Conservation (phyloP, 148 eudicot species). For the Heliamphora exappendiculata region DNA sequence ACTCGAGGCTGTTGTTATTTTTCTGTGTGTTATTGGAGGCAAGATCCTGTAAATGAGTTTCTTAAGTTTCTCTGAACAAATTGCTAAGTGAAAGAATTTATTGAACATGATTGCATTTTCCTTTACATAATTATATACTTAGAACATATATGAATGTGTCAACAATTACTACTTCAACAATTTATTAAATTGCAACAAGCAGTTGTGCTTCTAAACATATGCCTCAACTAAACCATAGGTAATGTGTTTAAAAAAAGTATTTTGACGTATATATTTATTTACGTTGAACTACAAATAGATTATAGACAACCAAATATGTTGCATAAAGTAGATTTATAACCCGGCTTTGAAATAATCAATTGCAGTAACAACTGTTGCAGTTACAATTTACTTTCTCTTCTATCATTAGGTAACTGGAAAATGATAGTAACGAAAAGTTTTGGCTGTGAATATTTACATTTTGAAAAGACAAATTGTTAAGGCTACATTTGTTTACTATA, state of each 20-base stretch:
- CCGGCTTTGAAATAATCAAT: background rate
- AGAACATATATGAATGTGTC: background rate
- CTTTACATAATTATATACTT: background rate
- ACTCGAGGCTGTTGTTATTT: constrained; percentile 26
- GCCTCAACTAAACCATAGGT: background rate
- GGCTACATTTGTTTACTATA: background rate
- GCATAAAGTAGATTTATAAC: background rate
- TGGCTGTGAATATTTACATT: background rate
- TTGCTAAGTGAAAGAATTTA: background rate
- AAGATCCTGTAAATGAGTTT: constrained; percentile 18
- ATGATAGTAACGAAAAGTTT: background rate
- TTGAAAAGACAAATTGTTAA: background rate
- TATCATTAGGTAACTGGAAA: too few relatives aligned
- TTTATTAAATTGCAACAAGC: background rate
- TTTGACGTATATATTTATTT: background rate
- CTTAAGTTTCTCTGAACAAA: background rate
- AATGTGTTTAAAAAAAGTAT: background rate
- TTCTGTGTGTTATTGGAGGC: constrained; percentile 13
- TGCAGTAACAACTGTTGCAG: background rate
- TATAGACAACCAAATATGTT: background rate
- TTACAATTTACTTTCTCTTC: background rate
- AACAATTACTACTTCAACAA: background rate
- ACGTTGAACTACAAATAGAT: background rate
- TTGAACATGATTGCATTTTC: background rate
- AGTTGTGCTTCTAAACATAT: background rate